These are phyloP conservation scores for Voacanga thouarsii DNA, from an alignment of 257 asterid species.

Conservation along the genomic window DNA sequence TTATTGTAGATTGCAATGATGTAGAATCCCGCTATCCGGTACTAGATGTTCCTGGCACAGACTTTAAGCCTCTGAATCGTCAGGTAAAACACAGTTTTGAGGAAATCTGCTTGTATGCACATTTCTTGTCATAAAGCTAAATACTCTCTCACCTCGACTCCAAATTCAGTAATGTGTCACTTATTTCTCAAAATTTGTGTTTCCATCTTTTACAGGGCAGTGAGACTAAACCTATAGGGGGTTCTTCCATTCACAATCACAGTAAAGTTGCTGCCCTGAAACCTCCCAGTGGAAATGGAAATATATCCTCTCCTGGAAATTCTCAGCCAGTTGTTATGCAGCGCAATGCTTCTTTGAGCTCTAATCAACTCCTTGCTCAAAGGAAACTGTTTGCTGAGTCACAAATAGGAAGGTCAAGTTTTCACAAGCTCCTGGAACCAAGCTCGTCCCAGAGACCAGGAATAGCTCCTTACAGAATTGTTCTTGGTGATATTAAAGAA, in stretches of 20 bases:
- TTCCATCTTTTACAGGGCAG: constrained; percentile 46
- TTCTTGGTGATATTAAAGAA: constrained; percentile 81
- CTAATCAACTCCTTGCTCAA: constrained; percentile 66
- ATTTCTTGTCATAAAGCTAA: constrained; percentile 5
- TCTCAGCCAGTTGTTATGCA: constrained; percentile 41
- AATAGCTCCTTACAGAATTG: constrained; percentile 90
- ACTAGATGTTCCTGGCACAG: constrained; percentile 67
- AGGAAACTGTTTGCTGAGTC: constrained; percentile 77
- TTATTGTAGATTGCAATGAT: constrained; percentile 54
- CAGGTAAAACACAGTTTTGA: constrained; percentile 44
- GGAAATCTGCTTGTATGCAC: constrained; percentile 3
- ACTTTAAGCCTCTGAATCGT: constrained; percentile 51
- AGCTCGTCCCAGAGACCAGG: constrained; percentile 84
- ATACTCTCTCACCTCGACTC: background rate
- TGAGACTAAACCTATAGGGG: constrained; percentile 24
- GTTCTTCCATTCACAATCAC: constrained; percentile 28
- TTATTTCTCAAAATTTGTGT: constrained; percentile 5
- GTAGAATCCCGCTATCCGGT: constrained; percentile 80
- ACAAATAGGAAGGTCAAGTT: constrained; percentile 84
- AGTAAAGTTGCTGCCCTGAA: constrained; percentile 37
- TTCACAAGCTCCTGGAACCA: constrained; percentile 86
- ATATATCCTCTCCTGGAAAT: constrained; percentile 36
- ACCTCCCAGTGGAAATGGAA: constrained; percentile 42
- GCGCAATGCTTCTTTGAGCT: constrained; percentile 43
- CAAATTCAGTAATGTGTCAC: too few relatives aligned